Evolutionary conservation across 768 basidiomycete genomes (phyloP), one percentile per base, ranked within the genome.

Genomic region (Sporobolomyces pararoseus): DNA sequence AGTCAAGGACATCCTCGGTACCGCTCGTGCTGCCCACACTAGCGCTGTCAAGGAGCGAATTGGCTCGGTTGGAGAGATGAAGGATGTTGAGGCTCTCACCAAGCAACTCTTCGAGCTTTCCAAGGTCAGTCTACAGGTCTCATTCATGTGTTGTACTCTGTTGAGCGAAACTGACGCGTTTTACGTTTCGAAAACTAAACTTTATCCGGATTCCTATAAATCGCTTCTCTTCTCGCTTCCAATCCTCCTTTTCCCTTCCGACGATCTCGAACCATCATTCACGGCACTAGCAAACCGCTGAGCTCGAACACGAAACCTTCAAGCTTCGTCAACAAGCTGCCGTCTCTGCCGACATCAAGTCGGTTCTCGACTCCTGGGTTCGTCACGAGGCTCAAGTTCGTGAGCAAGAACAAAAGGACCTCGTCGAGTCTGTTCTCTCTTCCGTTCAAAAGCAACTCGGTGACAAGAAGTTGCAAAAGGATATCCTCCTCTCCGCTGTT

Each of bases 341-440:
- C 50, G 82, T 98, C 78, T 87, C 93, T 35, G 73, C 89, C 51
- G 96, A 99, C 82, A 83, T 97, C 78, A 98, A 97, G 83, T 77
- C 88, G 35, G 94, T 98, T 47, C 86, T 99, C 65, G 96, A 98
- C 84, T 90, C 89, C 80, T 96, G 94, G 94, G 95, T 93, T 66
- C 89, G 96, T 79, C 93, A 87, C 81, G 95, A 98, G 84, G 94
- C 96, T 79, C 91, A 94, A 79, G 84, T 86, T 78, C 92, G 96
- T 84, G 94, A 99, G 84, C 89, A 85, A 78, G 92, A 99, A 83
- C 96, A 99, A 85, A 84, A 87, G 37, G 89, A 91, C 59, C 87
- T 99, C 66, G 88, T 92, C 73, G 87, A 88, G 84, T 82, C 83
- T 60, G 89, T 99, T 79, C 89, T 96, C 76, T 86, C 87, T 67